phyloP scores from a whole-genome alignment of 192 early-diverging fungal species.

The Umbelopsis ramanniana region DNA sequence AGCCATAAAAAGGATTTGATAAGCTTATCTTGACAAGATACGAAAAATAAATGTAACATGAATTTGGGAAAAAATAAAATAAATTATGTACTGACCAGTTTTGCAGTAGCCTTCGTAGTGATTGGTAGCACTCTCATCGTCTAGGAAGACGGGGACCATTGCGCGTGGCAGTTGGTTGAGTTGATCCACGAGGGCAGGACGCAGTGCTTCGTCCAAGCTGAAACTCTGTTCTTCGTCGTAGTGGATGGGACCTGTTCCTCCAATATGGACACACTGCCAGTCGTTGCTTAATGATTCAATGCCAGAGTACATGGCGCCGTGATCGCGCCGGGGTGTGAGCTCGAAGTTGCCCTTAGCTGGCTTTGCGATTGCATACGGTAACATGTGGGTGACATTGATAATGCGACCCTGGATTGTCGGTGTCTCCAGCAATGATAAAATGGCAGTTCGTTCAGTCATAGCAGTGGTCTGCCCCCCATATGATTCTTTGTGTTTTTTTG shows the following conservation, averaged over 20 bases:
- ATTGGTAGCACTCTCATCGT: conserved; percentile 68
- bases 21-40: neutral
- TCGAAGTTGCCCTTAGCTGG: conserved; percentile 36
- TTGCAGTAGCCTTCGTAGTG: conserved; percentile 99
- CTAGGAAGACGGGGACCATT: conserved; percentile 79
- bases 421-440: conserved; percentile 5
- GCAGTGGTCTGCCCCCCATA: too few relatives aligned
- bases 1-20: neutral
- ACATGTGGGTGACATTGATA: conserved; percentile 59
- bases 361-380: conserved; percentile 49
- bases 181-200: neutral
- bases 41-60: too few relatives aligned
- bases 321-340: conserved; percentile 64
- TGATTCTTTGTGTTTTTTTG: neutral
- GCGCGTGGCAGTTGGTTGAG: conserved; percentile 13
- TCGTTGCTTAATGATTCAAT: conserved; percentile 68
- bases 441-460: conserved; percentile 12
- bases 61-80: neutral
- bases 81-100: conserved; percentile 54
- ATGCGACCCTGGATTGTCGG: conserved; percentile 37
- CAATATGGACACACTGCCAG: conserved; percentile 72
- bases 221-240: conserved; percentile 51
- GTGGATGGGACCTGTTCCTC: conserved; percentile 72
- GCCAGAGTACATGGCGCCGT: conserved; percentile 91
- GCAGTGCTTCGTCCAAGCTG: neutral